phyloP scores from a whole-genome alignment of 2,329 filamentous ascomycete genomes.

The Alternaria tenuissima region DNA sequence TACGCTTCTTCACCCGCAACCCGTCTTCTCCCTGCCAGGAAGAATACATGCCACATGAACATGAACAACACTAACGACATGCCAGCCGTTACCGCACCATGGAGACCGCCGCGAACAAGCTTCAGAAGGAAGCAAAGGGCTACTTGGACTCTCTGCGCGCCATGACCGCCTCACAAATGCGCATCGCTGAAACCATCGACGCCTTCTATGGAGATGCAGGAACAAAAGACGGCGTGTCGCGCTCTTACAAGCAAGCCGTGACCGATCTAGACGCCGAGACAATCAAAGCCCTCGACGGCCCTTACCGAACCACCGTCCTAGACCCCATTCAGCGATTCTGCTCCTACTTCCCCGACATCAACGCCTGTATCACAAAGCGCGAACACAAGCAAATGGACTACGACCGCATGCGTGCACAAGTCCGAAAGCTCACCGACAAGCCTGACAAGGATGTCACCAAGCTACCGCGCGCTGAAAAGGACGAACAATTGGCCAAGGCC shows the following conservation, averaged over 20 bases:
- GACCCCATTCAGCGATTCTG: conserved; percentile 97
- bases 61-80: conserved; percentile 7
- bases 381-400: conserved; percentile 99
- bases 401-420: conserved; percentile 91
- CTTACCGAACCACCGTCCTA: conserved; percentile 91
- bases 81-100: conserved; percentile 91
- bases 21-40: neutral
- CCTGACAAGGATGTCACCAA: conserved; percentile 98
- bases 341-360: conserved; percentile 98
- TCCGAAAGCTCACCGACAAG: conserved; percentile 97
- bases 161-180: conserved; percentile 99
- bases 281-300: conserved; percentile 96
- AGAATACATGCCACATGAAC: neutral
- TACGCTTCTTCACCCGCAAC: conserved; percentile 49
- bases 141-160: conserved; percentile 96
- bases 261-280: conserved; percentile 98
- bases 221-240: conserved; percentile 90
- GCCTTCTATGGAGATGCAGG: conserved; percentile 98
- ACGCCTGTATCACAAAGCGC: conserved; percentile 99
- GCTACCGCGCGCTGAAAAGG: conserved; percentile 93
- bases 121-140: conserved; percentile 98
- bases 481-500: conserved; percentile 90
- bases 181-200: conserved; percentile 98
- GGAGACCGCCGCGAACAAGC: conserved; percentile 88
- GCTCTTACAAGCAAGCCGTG: conserved; percentile 98